A percentile compares a stretch with the other conserved stretches of the same genome.
Conservation (phyloP, 495 filamentous ascomycete genomes). For the Lophiotrema nucula region DNA sequence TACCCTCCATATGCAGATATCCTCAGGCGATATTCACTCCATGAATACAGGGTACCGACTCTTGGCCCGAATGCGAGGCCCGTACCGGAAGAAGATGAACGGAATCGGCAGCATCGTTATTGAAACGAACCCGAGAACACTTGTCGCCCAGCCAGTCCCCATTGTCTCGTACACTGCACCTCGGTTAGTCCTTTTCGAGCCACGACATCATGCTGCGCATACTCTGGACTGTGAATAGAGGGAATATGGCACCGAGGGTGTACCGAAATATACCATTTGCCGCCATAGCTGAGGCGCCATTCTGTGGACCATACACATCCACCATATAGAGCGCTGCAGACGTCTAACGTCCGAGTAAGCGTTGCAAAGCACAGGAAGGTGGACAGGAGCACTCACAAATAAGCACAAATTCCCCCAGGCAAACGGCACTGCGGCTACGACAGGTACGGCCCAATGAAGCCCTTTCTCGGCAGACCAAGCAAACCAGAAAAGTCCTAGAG, state of each 20-base stretch:
- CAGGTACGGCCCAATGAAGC: conserved; percentile 59
- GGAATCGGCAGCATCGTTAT: conserved; percentile 45
- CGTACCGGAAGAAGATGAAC: conserved; percentile 44
- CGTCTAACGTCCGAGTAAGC: conserved; percentile 25
- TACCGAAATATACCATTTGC: conserved; percentile 67
- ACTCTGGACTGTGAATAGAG: conserved; percentile 54
- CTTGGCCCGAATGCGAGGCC: conserved; percentile 36
- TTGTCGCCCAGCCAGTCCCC: conserved; percentile 47
- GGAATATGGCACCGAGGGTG: conserved; percentile 60
- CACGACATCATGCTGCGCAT: background rate
- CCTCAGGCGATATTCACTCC: too few species aligned
- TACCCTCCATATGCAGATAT: too few species aligned
- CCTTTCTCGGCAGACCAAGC: conserved; percentile 63
- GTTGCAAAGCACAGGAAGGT: background rate
- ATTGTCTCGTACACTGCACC: conserved; percentile 46
- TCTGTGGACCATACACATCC: conserved; percentile 58
- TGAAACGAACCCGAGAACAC: conserved; percentile 46
- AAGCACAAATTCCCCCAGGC: conserved; percentile 65
- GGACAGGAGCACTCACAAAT: conserved; percentile 45
- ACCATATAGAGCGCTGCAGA: conserved; percentile 54
- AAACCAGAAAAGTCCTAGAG: conserved; percentile 64
- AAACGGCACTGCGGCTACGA: conserved; percentile 68
- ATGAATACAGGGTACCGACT: conserved; percentile 26
- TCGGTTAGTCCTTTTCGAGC: conserved; percentile 3
- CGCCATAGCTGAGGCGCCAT: conserved; percentile 60